phyloP scores from a whole-genome alignment of 2,329 filamentous ascomycete species.

The Pseudodiploospora longispora region DNA sequence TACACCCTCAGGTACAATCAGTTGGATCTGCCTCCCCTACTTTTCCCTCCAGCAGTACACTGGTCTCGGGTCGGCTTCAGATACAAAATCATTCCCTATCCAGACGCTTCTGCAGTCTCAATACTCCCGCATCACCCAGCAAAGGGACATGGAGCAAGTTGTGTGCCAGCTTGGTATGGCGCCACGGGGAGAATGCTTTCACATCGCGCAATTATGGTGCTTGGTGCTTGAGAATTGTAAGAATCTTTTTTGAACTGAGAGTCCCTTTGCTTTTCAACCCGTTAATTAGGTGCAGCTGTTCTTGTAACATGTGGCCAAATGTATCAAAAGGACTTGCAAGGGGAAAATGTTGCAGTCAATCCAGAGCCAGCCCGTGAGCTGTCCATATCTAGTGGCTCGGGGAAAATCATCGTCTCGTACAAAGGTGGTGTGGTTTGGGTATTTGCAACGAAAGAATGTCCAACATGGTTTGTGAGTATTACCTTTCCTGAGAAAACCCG shows the following conservation, averaged over 20 bases:
- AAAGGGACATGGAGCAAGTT: slow-evolving; percentile 39
- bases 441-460: slow-evolving; percentile 29
- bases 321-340: slow-evolving; percentile 23
- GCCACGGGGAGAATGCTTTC: slow-evolving; percentile 32
- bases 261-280: background rate
- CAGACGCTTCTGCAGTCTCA: slow-evolving; percentile 36
- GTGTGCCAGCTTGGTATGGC: slow-evolving; percentile 31
- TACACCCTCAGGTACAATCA: slow-evolving; percentile 13
- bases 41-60: slow-evolving; percentile 38
- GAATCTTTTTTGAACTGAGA: slow-evolving; percentile 4
- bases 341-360: slow-evolving; percentile 22
- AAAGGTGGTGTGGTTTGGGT: slow-evolving; percentile 29
- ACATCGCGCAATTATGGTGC: slow-evolving; percentile 41
- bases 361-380: slow-evolving; percentile 19
- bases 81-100: slow-evolving; percentile 29
- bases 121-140: slow-evolving; percentile 28
- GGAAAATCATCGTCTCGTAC: slow-evolving; percentile 27
- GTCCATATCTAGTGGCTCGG: slow-evolving; percentile 7
- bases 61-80: slow-evolving; percentile 24
- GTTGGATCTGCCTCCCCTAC: slow-evolving; percentile 40
- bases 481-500: background rate
- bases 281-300: slow-evolving; percentile 17
- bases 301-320: slow-evolving; percentile 36
- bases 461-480: slow-evolving; percentile 36
- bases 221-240: slow-evolving; percentile 36